Evolutionary conservation across 2,329 filamentous ascomycete genomes (phyloP), one percentile per base, ranked within the genome.

Genomic region (Alternaria angustiovoidea): DNA sequence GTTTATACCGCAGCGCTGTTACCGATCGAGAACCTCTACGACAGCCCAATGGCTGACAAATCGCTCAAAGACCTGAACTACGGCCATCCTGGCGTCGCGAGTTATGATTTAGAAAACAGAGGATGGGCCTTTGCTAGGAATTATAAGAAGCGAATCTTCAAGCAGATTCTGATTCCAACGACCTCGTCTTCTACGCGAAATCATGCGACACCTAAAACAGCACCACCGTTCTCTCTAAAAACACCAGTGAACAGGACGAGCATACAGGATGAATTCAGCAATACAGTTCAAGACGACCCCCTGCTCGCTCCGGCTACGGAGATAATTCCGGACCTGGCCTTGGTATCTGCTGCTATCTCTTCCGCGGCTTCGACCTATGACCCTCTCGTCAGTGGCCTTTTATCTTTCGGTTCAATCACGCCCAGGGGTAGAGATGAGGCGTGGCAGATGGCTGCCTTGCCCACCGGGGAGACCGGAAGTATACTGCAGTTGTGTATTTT

Each of bases 401-500:
- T 92, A 22, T 83, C 85, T 2, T 79, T 87, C 28, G 89, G 89
- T 1, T 83, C 86, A 80, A 66, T 80, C 83, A 61, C 86, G 80
- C 62, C 83, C 79, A 68, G 83, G 32, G 62, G 62, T 11, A 64
- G 54, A 80, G 5, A 80, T 9, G 55, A 64, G 9, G 57, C 67
- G 2, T 67, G 61, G 39, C 68, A 68, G 12, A 64, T 79, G 5
- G 72, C 77, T 16, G 72, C 73, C 5, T 61, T 81, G 2, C 72
- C 75, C 11, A 62, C 83, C 2, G 89, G 89, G n/a, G 81, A 83
- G 49, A 83, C 82, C 14, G 86, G 87, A 1, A 85, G 89, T 64
- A 77, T 86, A 1, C 76, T 92, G 9, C 85, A 86, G 2, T 70
- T 92, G 2, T 75, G 84, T 5, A 79, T 81, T 7, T 73, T 89